Conservation (phyloP, 139 green algal genomes). For the Mesotaenium endlicherianum region DNA sequence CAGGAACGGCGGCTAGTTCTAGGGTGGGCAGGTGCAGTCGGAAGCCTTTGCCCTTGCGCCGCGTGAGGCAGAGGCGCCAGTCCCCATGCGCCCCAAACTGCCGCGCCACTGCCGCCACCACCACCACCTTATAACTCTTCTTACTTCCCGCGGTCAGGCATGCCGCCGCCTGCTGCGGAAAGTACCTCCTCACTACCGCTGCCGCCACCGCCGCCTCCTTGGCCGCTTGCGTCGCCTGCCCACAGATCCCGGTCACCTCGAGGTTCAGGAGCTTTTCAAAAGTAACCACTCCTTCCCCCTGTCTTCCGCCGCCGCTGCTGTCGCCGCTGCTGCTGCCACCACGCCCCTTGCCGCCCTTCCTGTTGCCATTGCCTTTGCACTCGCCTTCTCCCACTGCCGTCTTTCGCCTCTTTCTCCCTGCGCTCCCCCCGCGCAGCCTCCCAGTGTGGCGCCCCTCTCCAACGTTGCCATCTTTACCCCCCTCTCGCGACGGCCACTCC, state of each 20-base stretch:
- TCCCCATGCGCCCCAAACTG: not conserved
- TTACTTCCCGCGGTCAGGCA: too few species aligned
- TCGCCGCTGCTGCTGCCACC: not conserved
- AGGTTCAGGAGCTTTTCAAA: too few species aligned
- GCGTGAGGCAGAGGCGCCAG: not conserved
- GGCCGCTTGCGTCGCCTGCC: too few species aligned
- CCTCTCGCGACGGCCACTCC: not conserved
- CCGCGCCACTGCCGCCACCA: not conserved
- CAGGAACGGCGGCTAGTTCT: too few species aligned
- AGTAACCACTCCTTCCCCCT: too few species aligned
- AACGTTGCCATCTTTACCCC: not conserved
- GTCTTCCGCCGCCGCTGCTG: too few species aligned
- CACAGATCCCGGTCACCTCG: too few species aligned
- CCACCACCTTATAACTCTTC: not conserved
- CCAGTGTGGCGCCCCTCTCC: not conserved
- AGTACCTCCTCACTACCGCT: not conserved
- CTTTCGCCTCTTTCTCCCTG: not conserved
- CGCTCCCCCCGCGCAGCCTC: not conserved
- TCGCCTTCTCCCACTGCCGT: not conserved
- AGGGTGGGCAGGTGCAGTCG: slow-evolving; percentile 4
- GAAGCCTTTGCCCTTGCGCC: slow-evolving; percentile 2
- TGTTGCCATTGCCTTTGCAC: not conserved
- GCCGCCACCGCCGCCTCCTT: not conserved
- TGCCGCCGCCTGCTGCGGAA: not conserved
- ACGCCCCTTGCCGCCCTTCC: not conserved